A percentile compares a stretch with the other conserved stretches of the same genome.
Evolutionary conservation across 208 protist genomes (phyloP).

Genomic region (Trypanosoma vivax): DNA sequence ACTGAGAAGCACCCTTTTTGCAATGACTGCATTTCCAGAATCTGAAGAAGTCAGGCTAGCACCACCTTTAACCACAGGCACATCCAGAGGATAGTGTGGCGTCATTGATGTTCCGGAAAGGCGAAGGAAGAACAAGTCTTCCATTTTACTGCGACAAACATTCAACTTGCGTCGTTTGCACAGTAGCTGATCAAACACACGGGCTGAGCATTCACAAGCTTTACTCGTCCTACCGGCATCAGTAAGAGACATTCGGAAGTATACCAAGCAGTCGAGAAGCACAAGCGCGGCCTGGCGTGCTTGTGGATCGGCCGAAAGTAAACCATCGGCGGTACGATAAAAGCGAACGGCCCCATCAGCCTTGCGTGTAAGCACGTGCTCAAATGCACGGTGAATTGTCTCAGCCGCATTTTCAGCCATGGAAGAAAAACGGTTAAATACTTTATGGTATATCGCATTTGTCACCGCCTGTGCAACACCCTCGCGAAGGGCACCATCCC

Average conservation of each 20-base stretch:
- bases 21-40: conserved; percentile 20
- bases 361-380: conserved; percentile 61
- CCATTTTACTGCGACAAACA: conserved; percentile 37
- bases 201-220: neutral
- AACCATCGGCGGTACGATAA: conserved; percentile 55
- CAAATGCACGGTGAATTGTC: conserved; percentile 73
- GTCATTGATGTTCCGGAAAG: conserved; percentile 25
- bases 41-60: conserved; percentile 8
- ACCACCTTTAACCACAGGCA: conserved; percentile 1
- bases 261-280: conserved; percentile 58
- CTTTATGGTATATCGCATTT: conserved; percentile 48
- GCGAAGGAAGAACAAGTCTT: conserved; percentile 49
- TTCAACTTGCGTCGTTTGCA: conserved; percentile 5
- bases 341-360: conserved; percentile 64
- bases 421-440: conserved; percentile 45
- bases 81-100: conserved; percentile 12
- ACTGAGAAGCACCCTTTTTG: conserved; percentile 55
- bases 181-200: neutral
- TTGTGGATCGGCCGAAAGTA: conserved; percentile 47
- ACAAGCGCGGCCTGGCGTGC: conserved; percentile 64
- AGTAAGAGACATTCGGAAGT: conserved; percentile 53
- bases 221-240: too few species aligned
- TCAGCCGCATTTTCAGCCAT: conserved; percentile 73
- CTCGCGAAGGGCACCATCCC: conserved; percentile 46
- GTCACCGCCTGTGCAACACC: conserved; percentile 47